These are phyloP conservation scores for Pogostemon cablin DNA, from an alignment of 257 asterid genomes.

Conservation along the genomic window DNA sequence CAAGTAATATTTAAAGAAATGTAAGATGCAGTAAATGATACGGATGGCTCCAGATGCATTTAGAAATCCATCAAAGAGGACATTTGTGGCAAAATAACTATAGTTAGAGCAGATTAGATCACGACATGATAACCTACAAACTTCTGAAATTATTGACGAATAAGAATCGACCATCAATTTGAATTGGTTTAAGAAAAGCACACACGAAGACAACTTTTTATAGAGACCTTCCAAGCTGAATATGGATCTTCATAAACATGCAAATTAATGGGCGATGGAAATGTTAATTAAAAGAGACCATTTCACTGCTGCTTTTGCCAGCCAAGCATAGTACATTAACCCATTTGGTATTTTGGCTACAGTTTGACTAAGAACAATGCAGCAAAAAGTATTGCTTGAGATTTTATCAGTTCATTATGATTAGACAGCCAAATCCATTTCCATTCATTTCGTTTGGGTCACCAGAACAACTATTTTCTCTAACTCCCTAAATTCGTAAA, in stretches of 20 bases:
- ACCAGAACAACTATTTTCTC: background rate
- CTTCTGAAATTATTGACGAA: background rate
- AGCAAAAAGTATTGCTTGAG: background rate
- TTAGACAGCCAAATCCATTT: background rate
- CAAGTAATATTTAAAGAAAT: background rate
- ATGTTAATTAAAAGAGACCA: background rate
- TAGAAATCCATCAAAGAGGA: background rate
- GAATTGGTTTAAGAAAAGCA: constrained; percentile 1
- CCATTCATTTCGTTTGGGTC: constrained; percentile 14
- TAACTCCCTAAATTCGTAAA: background rate
- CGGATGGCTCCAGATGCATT: background rate
- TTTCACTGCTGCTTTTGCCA: background rate
- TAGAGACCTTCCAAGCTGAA: background rate
- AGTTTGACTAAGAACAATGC: background rate
- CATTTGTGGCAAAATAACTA: background rate
- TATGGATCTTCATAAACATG: background rate
- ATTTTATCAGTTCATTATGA: background rate
- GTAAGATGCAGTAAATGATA: background rate
- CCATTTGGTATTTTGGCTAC: background rate
- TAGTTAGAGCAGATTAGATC: background rate
- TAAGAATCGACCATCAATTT: background rate
- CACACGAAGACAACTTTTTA: background rate
- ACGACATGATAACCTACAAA: background rate
- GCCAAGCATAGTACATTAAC: too few relatives aligned
- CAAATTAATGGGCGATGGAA: constrained; percentile 1